Base-by-base conservation (phyloP, 2,329 filamentous ascomycete species). In the Fusarium sp. region DNA sequence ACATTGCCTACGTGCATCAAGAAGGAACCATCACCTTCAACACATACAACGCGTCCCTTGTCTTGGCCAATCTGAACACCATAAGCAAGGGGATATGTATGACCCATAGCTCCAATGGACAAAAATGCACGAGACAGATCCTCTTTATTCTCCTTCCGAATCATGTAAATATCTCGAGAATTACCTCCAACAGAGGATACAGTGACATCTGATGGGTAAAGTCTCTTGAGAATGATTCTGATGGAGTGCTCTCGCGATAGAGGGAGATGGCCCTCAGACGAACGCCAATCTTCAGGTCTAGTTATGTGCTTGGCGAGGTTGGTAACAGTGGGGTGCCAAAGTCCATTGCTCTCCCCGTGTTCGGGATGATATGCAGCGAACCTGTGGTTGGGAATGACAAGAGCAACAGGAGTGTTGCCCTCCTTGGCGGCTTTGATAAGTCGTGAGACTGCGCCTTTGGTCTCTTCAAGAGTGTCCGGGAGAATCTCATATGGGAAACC, bases 101-200 rank as follows among this genome's bases (percentile, higher is more conserved):
- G 46, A 2, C 55, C 55, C 55, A 59, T 41, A 7, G 55, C 55
- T 15, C 55, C 55, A 1, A 54, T 59, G 26, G 55, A 59, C 3
- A 59, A 26, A 13, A 59, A 59, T 15, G 55, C 46, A 33, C 35
- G 55, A 13, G 35, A 59, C 7, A 59, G 7, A 33, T 64, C 33
- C 33, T 64, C 60, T 3, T 48, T 60, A 14, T 38, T 60, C 42
- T 64, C 60, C 18, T 64, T 64, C 18, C 60, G 55, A 18, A 64
- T 32, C 55, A 53, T 64, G 33, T 64, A 64, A 17, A 60, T 60
- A 40, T 60, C 60, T 20, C 60, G 55, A 46, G 60, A 64, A 27
- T 50, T 64, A 12, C 45, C 60, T 5, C 60, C 60, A 35, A 60
- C 55, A 27, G 60, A 64, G 12, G 60, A 64, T 18, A 64, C 55